Base-by-base conservation (phyloP, 495 filamentous ascomycete species). In the Neurospora tetraspora region DNA sequence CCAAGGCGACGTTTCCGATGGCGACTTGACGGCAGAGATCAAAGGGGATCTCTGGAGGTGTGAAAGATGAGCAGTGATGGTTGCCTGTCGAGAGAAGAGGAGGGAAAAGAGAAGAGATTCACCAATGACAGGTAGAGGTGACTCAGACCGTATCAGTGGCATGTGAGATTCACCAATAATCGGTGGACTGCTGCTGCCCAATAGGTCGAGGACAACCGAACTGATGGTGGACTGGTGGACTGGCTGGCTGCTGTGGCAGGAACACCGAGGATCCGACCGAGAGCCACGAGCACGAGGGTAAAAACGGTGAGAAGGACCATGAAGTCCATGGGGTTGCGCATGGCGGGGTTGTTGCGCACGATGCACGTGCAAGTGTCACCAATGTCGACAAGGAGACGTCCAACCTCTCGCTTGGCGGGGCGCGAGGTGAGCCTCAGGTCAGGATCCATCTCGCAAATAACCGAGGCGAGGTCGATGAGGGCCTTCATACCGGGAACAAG, bases 401-500 rank as follows among this genome's bases (percentile, higher is more conserved):
- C 42, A n/a, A 45, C 2, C 42, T 42, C 39, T 42, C 39, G 7
- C 39, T 18, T 42, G 39, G 39, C 14, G 39, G 14, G 39, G 39
- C 39, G 39, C 14, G 5, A 42, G 14, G 39, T 18, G 39, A 42
- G 39, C 14, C 42, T 43, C 42, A n/a, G 42, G 18, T n/a, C 42
- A 43, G 42, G 8, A 43, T 43, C 42, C 42, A 43, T 43, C 42
- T 43, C 18, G 18, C 42, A n/a, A 43, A 43, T n/a, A 43, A 43
- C 18, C 7, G 18, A 43, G 3, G 42, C 18, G 42, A 43, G 91
- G 82, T 99, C 96, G 69, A 98, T 98, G 71, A 99, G 85, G 69
- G 94, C 96, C 88, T 98, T 99, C 96, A 99, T 99, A 82, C 96
- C 96, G 38, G 96, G 94, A 23, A 99, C 95, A 72, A 99, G 88